Evolutionary conservation across 2,329 filamentous ascomycete genomes (phyloP), one percentile per base, ranked within the genome.

Genomic region (Apiospora rasikravindrae): DNA sequence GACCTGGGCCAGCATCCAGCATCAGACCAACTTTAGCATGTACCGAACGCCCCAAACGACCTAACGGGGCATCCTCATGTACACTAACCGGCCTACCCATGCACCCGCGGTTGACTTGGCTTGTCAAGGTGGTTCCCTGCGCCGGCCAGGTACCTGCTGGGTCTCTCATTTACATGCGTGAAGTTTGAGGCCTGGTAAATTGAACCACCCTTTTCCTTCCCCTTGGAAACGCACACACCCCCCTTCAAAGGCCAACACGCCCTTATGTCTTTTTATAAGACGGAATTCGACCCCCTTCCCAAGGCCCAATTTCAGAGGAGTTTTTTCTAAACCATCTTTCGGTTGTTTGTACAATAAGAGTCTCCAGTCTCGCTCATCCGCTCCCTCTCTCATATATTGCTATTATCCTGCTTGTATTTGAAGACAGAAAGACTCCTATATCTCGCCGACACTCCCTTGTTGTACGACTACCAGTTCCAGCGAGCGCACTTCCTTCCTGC

Each of bases 101-200:
- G 45, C 45, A 69, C 47, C 68, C 68, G 68, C 68, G 49, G 68
- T 51, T 47, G 40, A 68, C 68, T 51, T 69, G 68, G 45, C 37
- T 33, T 57, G 45, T 64, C 45, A 42, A 53, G 70, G 70, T 71
- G 69, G 69, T 70, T 73, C 49, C 67, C 67, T 64, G 68, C 68
- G 68, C 57, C 19, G 45, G 53, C 14, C 70, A 69, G 67, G 69
- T 73, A 70, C 45, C 44, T 72, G 44, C 42, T 69, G 68, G 45
- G 68, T 69, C 68, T 29, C 69, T 69, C 68, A 73, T 70, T 73
- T 73, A 68, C 72, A 73, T 71, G 72, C 72, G 68, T 57, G 72
- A 53, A 45, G 67, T 71, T 70, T 71, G 64, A 71, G 49, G 19
- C 53, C 70, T 73, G 72, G 70, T 70, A 73, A 73, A 71, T 73